phyloP scores from a whole-genome alignment of 768 basidiomycete species.

The Rubroboletus satanas region DNA sequence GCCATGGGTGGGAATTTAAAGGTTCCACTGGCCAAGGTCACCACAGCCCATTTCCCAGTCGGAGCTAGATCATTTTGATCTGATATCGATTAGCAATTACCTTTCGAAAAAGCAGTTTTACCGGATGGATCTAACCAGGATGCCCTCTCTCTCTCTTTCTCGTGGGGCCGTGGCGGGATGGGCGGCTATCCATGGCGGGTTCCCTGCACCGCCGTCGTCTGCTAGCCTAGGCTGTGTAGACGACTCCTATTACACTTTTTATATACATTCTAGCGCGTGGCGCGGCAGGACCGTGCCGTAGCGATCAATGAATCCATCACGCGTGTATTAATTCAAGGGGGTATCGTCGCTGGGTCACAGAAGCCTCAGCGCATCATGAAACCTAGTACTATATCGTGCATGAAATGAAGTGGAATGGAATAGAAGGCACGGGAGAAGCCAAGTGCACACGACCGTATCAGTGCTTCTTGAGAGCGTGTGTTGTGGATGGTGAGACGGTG shows the following conservation, averaged over 20 bases:
- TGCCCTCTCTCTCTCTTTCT: neutral
- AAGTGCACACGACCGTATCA: neutral
- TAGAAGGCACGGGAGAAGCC: slow-evolving; percentile 4
- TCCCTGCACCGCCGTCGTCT: neutral
- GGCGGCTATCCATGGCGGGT: neutral
- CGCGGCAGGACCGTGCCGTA: neutral
- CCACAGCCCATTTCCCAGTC: neutral
- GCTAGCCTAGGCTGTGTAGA: neutral
- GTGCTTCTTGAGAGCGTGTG: slow-evolving; percentile 4
- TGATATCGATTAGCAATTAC: slow-evolving; percentile 17
- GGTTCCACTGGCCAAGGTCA: neutral
- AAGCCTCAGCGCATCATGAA: neutral
- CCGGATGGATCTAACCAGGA: slow-evolving; percentile 5
- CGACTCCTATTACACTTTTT: neutral
- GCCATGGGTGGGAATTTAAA: neutral
- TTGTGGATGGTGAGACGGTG: neutral
- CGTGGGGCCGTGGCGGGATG: neutral
- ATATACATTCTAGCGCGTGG: neutral
- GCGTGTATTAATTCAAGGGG: slow-evolving; percentile 3
- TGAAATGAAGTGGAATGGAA: slow-evolving; percentile 13
- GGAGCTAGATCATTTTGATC: slow-evolving; percentile 19
- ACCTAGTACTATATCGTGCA: neutral
- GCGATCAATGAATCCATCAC: slow-evolving; percentile 16
- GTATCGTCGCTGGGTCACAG: slow-evolving; percentile 10
- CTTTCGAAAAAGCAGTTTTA: neutral